Percentiles rank a stretch among this genome's conserved stretches.
These are phyloP conservation scores for Venturia carpophila DNA, from an alignment of 2,329 filamentous ascomycete species.

Conservation along the genomic window DNA sequence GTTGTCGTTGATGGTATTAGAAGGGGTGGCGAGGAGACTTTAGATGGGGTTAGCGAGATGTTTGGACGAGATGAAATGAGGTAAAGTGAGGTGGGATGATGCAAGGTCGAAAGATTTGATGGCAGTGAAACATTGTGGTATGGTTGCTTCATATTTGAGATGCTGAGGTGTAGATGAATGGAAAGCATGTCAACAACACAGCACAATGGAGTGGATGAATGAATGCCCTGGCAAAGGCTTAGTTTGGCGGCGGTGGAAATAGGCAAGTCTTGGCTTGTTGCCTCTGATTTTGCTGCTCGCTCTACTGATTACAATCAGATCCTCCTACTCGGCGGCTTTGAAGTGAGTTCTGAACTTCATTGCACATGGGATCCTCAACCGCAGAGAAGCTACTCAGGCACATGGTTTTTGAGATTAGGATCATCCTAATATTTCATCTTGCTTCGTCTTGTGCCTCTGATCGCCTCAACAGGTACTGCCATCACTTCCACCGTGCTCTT, in stretches of 20 bases:
- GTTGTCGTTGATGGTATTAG: conserved; percentile 32
- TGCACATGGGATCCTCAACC: too few species aligned
- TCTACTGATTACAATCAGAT: background rate
- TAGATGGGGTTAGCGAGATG: conserved; percentile 40
- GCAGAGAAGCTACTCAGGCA: too few species aligned
- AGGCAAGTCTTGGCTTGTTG: background rate
- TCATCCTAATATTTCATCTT: too few species aligned
- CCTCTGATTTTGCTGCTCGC: background rate
- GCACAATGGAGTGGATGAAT: too few species aligned
- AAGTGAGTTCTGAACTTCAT: background rate
- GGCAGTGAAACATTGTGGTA: background rate
- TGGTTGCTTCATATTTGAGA: background rate
- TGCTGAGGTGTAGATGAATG: background rate
- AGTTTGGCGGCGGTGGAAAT: too few species aligned
- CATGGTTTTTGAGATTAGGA: too few species aligned
- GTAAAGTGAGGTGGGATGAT: background rate
- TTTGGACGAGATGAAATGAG: conserved; percentile 27
- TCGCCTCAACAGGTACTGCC: too few species aligned
- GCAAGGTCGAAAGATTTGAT: background rate
- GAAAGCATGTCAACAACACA: background rate
- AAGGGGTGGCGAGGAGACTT: conserved; percentile 33
- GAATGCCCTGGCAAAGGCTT: too few species aligned
- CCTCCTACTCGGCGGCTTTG: background rate
- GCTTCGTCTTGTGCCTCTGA: too few species aligned
- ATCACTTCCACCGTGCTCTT: too few species aligned